Conservation (phyloP, 2,329 filamentous ascomycete species). For the Fusarium praegraminearum region DNA sequence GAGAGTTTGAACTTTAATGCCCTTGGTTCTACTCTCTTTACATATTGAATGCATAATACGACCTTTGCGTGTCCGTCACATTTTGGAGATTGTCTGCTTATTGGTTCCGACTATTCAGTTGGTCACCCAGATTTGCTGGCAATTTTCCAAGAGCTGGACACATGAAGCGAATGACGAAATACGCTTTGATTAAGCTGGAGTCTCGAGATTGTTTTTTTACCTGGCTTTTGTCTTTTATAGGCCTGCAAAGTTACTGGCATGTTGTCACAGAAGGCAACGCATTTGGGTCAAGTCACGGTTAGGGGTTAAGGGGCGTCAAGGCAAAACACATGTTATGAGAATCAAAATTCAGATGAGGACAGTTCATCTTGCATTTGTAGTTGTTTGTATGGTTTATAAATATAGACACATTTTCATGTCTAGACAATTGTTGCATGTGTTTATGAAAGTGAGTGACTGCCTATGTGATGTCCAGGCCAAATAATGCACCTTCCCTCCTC, state of each 20-base stretch:
- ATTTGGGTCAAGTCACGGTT: constrained; percentile 35
- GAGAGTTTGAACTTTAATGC: neutral
- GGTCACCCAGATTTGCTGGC: constrained; percentile 3
- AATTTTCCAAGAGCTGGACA: constrained; percentile 7
- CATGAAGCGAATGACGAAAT: constrained; percentile 36
- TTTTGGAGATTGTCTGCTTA: constrained; percentile 8
- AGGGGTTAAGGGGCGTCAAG: constrained; percentile 42
- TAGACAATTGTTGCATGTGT: neutral
- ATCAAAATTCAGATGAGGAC: constrained; percentile 41
- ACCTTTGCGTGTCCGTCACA: constrained; percentile 20
- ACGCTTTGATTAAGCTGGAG: constrained; percentile 45
- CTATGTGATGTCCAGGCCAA: neutral
- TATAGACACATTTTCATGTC: constrained; percentile 4
- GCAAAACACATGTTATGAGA: constrained; percentile 45
- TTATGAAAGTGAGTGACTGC: neutral
- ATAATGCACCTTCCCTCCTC: neutral
- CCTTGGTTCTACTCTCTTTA: neutral
- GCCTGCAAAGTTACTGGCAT: constrained; percentile 28
- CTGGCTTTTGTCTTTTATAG: constrained; percentile 36
- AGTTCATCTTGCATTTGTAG: constrained; percentile 32
- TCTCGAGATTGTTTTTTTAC: constrained; percentile 47
- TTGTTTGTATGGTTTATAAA: constrained; percentile 28
- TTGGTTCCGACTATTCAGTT: constrained; percentile 13
- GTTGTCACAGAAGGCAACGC: constrained; percentile 31
- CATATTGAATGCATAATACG: constrained; percentile 41